These are phyloP conservation scores for Fremontodendron californicum DNA, from an alignment of 345 rosid species.

Conservation along the genomic window DNA sequence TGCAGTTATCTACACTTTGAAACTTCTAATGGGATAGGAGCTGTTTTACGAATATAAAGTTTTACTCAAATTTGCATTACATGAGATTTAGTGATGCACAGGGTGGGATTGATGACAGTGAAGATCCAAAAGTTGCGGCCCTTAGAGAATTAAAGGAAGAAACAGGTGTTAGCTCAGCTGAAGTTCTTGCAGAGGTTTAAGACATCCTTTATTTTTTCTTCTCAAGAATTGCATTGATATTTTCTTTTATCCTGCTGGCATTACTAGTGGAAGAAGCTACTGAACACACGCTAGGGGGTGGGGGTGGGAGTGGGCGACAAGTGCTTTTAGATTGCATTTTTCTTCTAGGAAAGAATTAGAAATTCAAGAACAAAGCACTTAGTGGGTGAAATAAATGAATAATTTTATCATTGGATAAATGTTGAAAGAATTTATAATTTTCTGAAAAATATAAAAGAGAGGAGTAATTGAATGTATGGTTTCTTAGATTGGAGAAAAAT, in stretches of 20 bases:
- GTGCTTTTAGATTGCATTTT: not conserved
- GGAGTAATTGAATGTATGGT: too few relatives aligned
- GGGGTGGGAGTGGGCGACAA: not conserved
- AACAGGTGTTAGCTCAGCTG: slow-evolving; percentile 80
- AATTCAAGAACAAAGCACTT: not conserved
- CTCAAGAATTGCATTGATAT: not conserved
- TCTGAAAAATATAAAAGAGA: not conserved
- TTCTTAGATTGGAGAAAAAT: not conserved
- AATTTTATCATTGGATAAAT: not conserved
- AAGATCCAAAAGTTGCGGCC: slow-evolving; percentile 88
- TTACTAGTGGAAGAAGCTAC: not conserved
- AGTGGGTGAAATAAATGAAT: not conserved
- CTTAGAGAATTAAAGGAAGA: slow-evolving; percentile 88
- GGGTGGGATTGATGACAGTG: slow-evolving; percentile 90
- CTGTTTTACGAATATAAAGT: not conserved
- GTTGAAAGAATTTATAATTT: not conserved
- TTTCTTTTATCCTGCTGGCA: not conserved
- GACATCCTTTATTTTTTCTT: not conserved
- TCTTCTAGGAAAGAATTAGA: not conserved
- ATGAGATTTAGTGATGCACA: slow-evolving; percentile 19
- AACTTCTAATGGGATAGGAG: not conserved
- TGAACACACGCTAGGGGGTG: not conserved
- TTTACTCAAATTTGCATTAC: not conserved
- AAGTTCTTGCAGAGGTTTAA: slow-evolving; percentile 69
- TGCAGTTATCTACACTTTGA: not conserved